Percentiles rank a stretch among this genome's conserved stretches.
These are phyloP conservation scores for Erigeron canadensis DNA, from an alignment of 129 eudicot species.

Conservation along the genomic window DNA sequence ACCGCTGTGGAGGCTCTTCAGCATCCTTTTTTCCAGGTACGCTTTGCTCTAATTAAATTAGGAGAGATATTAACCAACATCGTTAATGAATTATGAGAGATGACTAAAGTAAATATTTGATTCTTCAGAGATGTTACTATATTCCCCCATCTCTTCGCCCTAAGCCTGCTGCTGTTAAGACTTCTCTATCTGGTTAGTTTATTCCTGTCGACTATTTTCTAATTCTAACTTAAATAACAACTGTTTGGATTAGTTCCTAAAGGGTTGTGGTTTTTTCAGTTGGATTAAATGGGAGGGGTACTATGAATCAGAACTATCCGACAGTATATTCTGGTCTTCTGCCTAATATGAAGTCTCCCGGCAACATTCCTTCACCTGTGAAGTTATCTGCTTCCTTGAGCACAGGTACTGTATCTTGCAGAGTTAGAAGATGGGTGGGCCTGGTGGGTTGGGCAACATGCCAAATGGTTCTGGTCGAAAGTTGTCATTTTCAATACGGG, in stretches of 20 bases:
- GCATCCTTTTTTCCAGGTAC: conserved; percentile 92
- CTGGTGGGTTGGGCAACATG: not conserved
- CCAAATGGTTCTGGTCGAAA: not conserved
- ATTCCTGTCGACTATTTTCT: not conserved
- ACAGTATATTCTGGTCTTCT: conserved; percentile 45
- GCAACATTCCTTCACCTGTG: conserved; percentile 27
- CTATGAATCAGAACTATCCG: conserved; percentile 50
- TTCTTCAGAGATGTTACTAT: conserved; percentile 75
- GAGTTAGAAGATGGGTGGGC: not conserved
- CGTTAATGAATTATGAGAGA: not conserved
- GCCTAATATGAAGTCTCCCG: conserved; percentile 44
- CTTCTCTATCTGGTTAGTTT: conserved; percentile 67
- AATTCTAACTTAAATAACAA: not conserved
- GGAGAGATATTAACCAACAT: not conserved
- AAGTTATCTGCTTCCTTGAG: conserved; percentile 39
- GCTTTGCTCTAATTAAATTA: conserved; percentile 5
- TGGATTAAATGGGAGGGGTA: conserved; percentile 39
- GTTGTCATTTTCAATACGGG: too few relatives aligned
- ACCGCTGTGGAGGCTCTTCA: conserved; percentile 87
- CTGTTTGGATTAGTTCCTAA: conserved; percentile 3
- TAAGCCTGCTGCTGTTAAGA: conserved; percentile 50
- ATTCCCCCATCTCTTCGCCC: conserved; percentile 85
- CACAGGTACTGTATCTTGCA: conserved; percentile 36
- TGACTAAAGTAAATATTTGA: not conserved
- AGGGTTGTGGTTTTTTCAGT: conserved; percentile 34